Base-by-base conservation (phyloP, 768 basidiomycete genomes). In the Clathrus columnatus region DNA sequence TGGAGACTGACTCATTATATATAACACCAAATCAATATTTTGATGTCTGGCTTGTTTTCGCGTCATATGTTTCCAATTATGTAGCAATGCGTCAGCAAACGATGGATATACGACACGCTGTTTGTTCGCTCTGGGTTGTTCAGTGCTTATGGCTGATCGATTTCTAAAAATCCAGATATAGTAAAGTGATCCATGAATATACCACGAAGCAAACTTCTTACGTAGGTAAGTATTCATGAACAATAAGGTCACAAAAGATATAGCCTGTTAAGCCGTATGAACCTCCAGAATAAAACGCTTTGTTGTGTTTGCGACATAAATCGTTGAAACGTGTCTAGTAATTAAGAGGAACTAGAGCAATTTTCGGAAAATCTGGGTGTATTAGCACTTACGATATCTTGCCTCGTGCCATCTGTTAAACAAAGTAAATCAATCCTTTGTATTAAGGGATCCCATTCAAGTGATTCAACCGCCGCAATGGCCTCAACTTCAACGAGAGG, bases 261-360 rank as follows among this genome's bases (percentile, higher is more conserved):
- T 91, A 99, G 16, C 95, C 95, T 46, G 84, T 72, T 57, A 94
- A 74, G 20, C 95, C 95, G 66, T 91, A 94, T 16, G 87, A 85
- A 10, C 90, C 90, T 1, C 93, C 93, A n/a, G 85, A 82, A 63
- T 96, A 97, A 67, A 98, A 85, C 5, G 89, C 84, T 59, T 85
- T 91, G 43, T 75, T 72, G 48, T 79, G 73, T 55, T 78, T 76
- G 57, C 93, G 77, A 67, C 92, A 91, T n/a, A 82, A 74, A 50
- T 81, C 78, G 67, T 97, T 94, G 52, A 94, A 75, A 48, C 71
- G 74, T 61, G 87, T 75, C 95, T 97, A 65, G 62, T 44, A 65
- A 30, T n/a, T 44, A 50, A 10, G 14, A 46, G 48, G 30, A 43
- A 24, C 29, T 27, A 48, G 24, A 20, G 32, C 27, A 21, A 27